Base-by-base conservation (phyloP, 225 moss, liverwort and hornwort species). In the Bryoerythrophyllum caledonicum region DNA sequence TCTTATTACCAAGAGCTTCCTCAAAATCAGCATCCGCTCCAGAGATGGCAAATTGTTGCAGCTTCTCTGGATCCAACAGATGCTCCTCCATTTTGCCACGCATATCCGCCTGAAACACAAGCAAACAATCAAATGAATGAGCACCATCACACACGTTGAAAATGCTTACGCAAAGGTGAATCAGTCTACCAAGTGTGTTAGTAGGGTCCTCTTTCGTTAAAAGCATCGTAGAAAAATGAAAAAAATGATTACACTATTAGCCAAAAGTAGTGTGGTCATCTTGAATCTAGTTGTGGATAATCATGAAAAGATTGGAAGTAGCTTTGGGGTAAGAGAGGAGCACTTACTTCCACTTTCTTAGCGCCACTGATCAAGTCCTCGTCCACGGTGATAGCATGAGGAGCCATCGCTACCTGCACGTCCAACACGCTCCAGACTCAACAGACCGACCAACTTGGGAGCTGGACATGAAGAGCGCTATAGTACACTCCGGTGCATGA, bases 11-110 rank as follows among this genome's bases (percentile, higher is more conserved):
- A 67, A 99, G 68, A 7, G 91, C 97, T 63, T 99, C 91, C 75
- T 99, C 97, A 79, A 99, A 99, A 59, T 93, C 88, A 41, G 81
- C 90, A 59, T 94, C 93, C 51, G 82, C 87, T 58, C 97, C 94
- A 64, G 88, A 62, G 65, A 94, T 94, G 40, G 94, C 93, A 74
- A 89, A 99, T 43, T 88, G 90, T 82, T 97, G 94, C 73, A 97
- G 79, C 59, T 86, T 86, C 83, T 91, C 93, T 2, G 89, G 89
- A 46, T 90, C 82, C 72, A 97, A 76, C 76, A 90, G 52, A 38
- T 43, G 71, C 66, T 91, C 88, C 73, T 85, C 93, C 88, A 89
- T 81, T 82, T 90, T 84, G 54, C 83, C 89, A 68, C 69, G 86
- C 72, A 93, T 84, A 37, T 80, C 86, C 59, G 89, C 91, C 90